A percentile compares a stretch with the other conserved stretches of the same genome.
Conservation (phyloP, 2,329 filamentous ascomycete species). For the Clonostachys solani region DNA sequence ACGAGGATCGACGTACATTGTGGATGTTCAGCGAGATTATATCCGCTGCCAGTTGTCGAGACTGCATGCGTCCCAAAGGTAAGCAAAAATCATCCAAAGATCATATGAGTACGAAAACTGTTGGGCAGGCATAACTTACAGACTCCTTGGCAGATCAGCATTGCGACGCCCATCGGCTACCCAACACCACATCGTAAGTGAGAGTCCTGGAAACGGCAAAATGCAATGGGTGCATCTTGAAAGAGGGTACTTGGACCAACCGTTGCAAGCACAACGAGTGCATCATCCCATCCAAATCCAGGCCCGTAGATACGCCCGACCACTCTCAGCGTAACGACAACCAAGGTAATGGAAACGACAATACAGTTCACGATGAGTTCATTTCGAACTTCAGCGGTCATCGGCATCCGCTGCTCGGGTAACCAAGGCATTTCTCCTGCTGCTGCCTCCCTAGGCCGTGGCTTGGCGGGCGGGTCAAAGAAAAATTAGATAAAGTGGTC, state of each 20-base stretch:
- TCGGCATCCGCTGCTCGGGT: slow-evolving; percentile 2
- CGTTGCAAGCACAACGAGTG: slow-evolving; percentile 16
- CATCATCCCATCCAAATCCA: slow-evolving; percentile 24
- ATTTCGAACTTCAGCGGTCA: slow-evolving; percentile 14
- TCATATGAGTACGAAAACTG: background rate
- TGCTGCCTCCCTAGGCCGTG: too few relatives aligned
- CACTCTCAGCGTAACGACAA: slow-evolving; percentile 17
- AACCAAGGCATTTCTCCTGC: too few relatives aligned
- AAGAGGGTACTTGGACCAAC: slow-evolving; percentile 6
- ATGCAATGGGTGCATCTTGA: background rate
- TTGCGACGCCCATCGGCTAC: slow-evolving; percentile 15
- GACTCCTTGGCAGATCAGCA: slow-evolving; percentile 18
- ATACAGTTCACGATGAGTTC: slow-evolving; percentile 22
- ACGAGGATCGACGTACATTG: slow-evolving; percentile 8
- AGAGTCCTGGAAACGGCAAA: background rate
- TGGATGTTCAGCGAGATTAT: slow-evolving; percentile 6
- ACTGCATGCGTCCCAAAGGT: slow-evolving; percentile 4
- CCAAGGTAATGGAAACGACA: slow-evolving; percentile 19
- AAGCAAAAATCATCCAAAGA: too few relatives aligned
- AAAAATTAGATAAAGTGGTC: too few relatives aligned
- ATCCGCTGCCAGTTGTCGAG: slow-evolving; percentile 16
- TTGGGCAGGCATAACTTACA: slow-evolving; percentile 8
- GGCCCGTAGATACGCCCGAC: slow-evolving; percentile 19
- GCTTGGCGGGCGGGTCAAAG: too few relatives aligned
- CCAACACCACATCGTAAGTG: background rate